Base-by-base conservation (phyloP, 257 asterid genomes). In the Fraxinus anomala region DNA sequence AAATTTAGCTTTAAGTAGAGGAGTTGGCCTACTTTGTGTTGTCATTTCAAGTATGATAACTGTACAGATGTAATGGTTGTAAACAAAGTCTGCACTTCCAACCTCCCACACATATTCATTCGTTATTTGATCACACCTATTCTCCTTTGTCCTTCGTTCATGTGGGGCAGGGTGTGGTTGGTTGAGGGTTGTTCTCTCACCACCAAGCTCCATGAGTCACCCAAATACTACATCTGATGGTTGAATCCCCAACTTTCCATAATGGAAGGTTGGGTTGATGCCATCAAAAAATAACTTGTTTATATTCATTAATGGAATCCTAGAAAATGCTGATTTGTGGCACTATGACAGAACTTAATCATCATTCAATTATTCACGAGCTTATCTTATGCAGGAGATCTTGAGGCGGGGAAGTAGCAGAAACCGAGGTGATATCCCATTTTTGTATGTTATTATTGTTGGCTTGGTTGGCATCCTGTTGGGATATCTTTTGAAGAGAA, bases 401-500 rank as follows among this genome's bases (percentile, higher is more conserved):
- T 83, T 91, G 94, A 89, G 88, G 90, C 97, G 90, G 16, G 88
- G 83, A 74, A 79, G 86, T 75, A 89, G 70, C 86, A 89, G 69
- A 82, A 84, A 75, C 82, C 76, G 79, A 19, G 91, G 92, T 30
- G 97, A 96, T 40, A 78, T 91, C 80, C 90, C 97, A 6, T 75
- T 90, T 80, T 83, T 87, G 79, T 94, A 92, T 34, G 96, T 90
- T 68, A 42, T 92, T 80, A 77, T 90, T 21, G 79, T 91, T 28
- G 97, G 94, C 71, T 85, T 92, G 86, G 63, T 92, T 42, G 94
- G 97, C 84, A 81, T 92, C 76, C 76, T 94, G 16, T 68, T 94
- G 88, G 98, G 97, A 24, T 94, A 89, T 82, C 83, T 92, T 76
- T 71, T 94, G 90, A 94, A 92, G 92, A 90, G 79, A 80, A 83